Conservation (phyloP, 2,329 filamentous ascomycete genomes). For the Colletotrichum sp. region DNA sequence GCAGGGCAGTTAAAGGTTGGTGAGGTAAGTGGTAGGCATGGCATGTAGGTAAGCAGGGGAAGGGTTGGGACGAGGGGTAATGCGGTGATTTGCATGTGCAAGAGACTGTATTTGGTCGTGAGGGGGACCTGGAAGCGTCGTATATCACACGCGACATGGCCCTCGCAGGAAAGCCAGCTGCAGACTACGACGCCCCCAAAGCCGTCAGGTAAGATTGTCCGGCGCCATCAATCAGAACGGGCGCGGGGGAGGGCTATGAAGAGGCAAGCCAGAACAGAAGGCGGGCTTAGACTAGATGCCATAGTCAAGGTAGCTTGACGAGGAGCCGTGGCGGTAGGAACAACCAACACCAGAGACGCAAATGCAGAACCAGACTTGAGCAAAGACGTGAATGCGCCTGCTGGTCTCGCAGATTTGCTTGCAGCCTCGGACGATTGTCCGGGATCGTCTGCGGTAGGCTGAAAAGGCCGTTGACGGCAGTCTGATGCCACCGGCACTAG, state of each 20-base stretch:
- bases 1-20: not conserved
- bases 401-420: constrained; percentile 1
- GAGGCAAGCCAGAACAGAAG: not conserved
- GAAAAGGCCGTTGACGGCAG: constrained; percentile 18
- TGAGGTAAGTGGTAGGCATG: not conserved
- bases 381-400: not conserved
- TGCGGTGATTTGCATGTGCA: constrained; percentile 18
- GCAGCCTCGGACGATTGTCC: constrained; percentile 12
- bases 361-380: not conserved
- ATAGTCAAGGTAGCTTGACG: not conserved
- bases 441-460: constrained; percentile 12
- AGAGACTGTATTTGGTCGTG: not conserved
- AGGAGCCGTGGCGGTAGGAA: not conserved
- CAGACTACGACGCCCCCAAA: not conserved
- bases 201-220: not conserved
- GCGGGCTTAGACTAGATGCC: not conserved
- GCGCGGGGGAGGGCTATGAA: not conserved
- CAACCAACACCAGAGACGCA: not conserved
- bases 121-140: constrained; percentile 1
- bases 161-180: not conserved
- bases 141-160: not conserved
- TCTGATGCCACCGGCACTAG: constrained; percentile 17
- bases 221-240: not conserved
- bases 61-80: constrained; percentile 13
- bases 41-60: not conserved